A percentile compares a stretch with the other conserved stretches of the same genome.
phyloP scores from a whole-genome alignment of 2,329 filamentous ascomycete species.

The Cladophialophora chaetospira region DNA sequence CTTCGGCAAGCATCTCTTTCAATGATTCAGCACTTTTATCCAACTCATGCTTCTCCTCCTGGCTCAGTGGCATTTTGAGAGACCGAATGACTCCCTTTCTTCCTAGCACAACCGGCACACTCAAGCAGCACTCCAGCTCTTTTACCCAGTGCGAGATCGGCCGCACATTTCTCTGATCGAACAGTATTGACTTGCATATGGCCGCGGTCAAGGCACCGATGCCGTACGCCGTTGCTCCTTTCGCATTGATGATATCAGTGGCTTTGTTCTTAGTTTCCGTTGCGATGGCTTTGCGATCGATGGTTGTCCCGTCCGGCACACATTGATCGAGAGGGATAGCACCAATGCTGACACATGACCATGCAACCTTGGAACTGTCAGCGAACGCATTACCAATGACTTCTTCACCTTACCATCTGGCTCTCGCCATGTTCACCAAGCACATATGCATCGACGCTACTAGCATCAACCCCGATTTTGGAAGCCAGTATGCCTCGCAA shows the following conservation, averaged over 20 bases:
- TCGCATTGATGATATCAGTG: slow-evolving; percentile 51
- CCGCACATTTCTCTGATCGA: slow-evolving; percentile 50
- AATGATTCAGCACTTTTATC: slow-evolving; percentile 21
- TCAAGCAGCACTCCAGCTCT: slow-evolving; percentile 52
- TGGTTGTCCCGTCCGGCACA: slow-evolving; percentile 33
- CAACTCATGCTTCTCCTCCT: slow-evolving; percentile 28
- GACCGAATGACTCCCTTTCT: slow-evolving; percentile 49
- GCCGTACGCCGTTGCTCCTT: slow-evolving; percentile 55
- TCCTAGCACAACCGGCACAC: slow-evolving; percentile 53
- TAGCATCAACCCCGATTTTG: slow-evolving; percentile 35
- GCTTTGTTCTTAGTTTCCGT: slow-evolving; percentile 51
- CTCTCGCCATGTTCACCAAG: slow-evolving; percentile 54
- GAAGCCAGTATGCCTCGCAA: slow-evolving; percentile 36
- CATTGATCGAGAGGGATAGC: slow-evolving; percentile 45
- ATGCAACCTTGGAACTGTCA: slow-evolving; percentile 40
- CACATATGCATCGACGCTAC: slow-evolving; percentile 47
- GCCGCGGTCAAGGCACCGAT: slow-evolving; percentile 52
- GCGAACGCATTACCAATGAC: neutral
- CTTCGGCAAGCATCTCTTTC: slow-evolving; percentile 23
- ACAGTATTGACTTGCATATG: slow-evolving; percentile 55
- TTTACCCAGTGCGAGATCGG: slow-evolving; percentile 55
- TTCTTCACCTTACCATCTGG: slow-evolving; percentile 42
- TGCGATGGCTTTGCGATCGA: slow-evolving; percentile 43
- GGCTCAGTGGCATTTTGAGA: slow-evolving; percentile 29
- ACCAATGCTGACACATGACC: slow-evolving; percentile 48